These are phyloP conservation scores for Candida quercuum DNA, from an alignment of 805 yeast genomes.

Conservation along the genomic window DNA sequence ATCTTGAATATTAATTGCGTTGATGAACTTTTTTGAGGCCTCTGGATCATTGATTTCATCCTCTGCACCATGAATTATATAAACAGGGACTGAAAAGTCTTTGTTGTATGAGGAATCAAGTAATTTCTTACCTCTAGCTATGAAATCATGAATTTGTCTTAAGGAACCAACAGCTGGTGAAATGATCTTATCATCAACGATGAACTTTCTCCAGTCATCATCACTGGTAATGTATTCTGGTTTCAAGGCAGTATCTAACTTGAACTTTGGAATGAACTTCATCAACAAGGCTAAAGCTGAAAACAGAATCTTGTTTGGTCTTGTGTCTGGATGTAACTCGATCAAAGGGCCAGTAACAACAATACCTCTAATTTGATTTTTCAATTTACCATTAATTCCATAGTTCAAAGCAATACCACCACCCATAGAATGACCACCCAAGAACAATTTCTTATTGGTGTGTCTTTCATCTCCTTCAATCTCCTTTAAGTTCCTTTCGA, in stretches of 20 bases:
- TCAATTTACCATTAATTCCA: constrained; percentile 48
- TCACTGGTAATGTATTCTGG: constrained; percentile 51
- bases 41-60: constrained; percentile 56
- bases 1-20: constrained; percentile 12
- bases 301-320: constrained; percentile 44
- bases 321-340: constrained; percentile 48
- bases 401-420: constrained; percentile 68
- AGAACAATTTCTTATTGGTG: constrained; percentile 34
- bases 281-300: constrained; percentile 36
- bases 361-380: constrained; percentile 40
- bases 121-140: constrained; percentile 53
- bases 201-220: constrained; percentile 37
- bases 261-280: constrained; percentile 40
- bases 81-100: constrained; percentile 36
- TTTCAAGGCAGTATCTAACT: constrained; percentile 50
- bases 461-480: constrained; percentile 23
- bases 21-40: constrained; percentile 14
- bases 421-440: constrained; percentile 79
- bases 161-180: constrained; percentile 50
- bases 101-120: constrained; percentile 30
- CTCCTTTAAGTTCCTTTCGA: constrained; percentile 38
- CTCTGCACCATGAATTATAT: constrained; percentile 57
- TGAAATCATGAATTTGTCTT: constrained; percentile 52
- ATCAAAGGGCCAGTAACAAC: constrained; percentile 58
- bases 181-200: constrained; percentile 37